phyloP scores from a whole-genome alignment of 768 basidiomycete genomes.

The Naganishia vaughanmartiniae region DNA sequence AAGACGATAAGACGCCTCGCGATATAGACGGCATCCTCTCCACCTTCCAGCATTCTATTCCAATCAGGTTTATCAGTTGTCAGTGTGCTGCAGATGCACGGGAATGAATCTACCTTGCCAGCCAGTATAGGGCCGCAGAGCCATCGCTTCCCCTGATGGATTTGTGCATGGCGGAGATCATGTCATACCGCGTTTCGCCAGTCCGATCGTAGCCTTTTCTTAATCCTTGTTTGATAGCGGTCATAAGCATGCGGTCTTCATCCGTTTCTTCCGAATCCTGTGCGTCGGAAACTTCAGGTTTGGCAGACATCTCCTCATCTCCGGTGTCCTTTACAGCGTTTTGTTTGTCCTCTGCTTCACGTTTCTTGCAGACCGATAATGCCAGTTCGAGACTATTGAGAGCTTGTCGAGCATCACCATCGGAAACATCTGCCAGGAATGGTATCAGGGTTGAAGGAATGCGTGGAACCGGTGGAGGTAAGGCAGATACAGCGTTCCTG shows the following conservation, averaged over 20 bases:
- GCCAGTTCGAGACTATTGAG: constrained; percentile 73
- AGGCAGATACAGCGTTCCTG: constrained; percentile 56
- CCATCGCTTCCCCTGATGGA: constrained; percentile 73
- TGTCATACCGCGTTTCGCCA: constrained; percentile 73
- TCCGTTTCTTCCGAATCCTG: constrained; percentile 52
- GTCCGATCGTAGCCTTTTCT: constrained; percentile 71
- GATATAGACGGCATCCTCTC: constrained; percentile 75
- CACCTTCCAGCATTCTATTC: constrained; percentile 67
- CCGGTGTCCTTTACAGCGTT: not conserved
- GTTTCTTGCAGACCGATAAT: constrained; percentile 52
- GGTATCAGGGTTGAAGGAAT: constrained; percentile 42
- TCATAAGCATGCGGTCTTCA: constrained; percentile 59
- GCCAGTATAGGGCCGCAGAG: constrained; percentile 80
- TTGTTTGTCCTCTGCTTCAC: constrained; percentile 8
- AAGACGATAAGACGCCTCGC: constrained; percentile 72
- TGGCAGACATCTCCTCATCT: not conserved
- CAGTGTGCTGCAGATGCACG: not conserved
- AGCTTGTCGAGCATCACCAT: constrained; percentile 74
- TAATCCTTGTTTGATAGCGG: constrained; percentile 55
- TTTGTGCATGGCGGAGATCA: constrained; percentile 83
- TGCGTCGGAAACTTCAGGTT: not conserved
- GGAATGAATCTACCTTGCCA: constrained; percentile 58
- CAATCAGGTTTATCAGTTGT: constrained; percentile 8
- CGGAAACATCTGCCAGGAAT: constrained; percentile 50
- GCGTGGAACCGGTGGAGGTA: constrained; percentile 50